Base-by-base conservation (phyloP, 768 basidiomycete species). In the Calocybe cyanea region DNA sequence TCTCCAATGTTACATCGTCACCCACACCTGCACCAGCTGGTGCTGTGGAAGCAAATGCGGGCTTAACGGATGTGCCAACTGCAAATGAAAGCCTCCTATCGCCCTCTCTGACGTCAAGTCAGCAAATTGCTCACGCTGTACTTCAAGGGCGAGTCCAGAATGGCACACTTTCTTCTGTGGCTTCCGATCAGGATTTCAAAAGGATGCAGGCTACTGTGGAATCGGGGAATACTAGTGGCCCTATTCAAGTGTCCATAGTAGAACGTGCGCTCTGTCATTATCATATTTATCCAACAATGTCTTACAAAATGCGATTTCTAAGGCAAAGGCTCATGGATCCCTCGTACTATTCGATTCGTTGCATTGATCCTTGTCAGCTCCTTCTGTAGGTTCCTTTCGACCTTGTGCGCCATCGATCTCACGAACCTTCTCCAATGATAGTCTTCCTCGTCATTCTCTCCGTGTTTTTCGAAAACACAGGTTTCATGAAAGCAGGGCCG, bases 391-490 rank as follows among this genome's bases (percentile, higher is more conserved):
- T 72, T 7, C 13, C 15, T 31, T 32, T 28, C 10, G 10, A 8
- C n/a, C n/a, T 7, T 14, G 20, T n/a, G 28, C 13, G n/a, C 20
- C 20, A 17, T 28, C 28, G 18, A 14, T 45, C 40, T 47, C 19
- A 41, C 43, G 28, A n/a, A 17, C 21, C 7, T 39, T 32, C 24
- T 2, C 14, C 21, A 10, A 14, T 15, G 36, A 7, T 50, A 89
- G 87, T 89, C 63, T 75, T 92, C 61, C 70, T 98, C 46, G 89
- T 94, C 42, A 74, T 94, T 25, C 69, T 97, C 19, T 87, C 92
- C 1, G 84, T 96, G 25, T 74, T 96, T 55, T 79, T 97, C 56
- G 95, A 97, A 66, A 94, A 92, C 63, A 87, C 91, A 19, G 94
- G 94, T 3, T 74, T 97, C 33, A 80, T 96, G 71, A 95, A 95